Percentiles rank a stretch among this genome's conserved stretches.
These are phyloP conservation scores for Penicillium herquei DNA, from an alignment of 495 filamentous ascomycete genomes.

Conservation along the genomic window DNA sequence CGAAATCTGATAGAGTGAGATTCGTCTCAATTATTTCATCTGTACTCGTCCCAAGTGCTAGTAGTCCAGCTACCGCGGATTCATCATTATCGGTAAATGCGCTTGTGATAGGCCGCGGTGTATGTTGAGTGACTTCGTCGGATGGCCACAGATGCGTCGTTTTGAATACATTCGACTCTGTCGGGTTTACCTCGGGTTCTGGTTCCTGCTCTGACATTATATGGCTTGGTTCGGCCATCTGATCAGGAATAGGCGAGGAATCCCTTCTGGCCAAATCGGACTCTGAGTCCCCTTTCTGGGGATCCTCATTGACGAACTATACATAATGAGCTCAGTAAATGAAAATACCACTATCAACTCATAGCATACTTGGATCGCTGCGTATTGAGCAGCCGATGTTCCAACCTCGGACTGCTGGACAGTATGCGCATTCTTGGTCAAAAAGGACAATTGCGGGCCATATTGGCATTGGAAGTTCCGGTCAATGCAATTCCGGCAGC, in stretches of 20 bases:
- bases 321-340: neutral
- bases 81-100: slow-evolving; percentile 30
- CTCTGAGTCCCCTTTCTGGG: slow-evolving; percentile 1
- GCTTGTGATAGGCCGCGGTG: neutral
- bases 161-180: too few relatives aligned
- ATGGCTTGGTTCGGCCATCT: neutral
- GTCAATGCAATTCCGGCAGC: slow-evolving; percentile 41
- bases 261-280: neutral
- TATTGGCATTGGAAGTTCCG: slow-evolving; percentile 41
- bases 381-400: slow-evolving; percentile 15
- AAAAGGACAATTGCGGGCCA: slow-evolving; percentile 36
- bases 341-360: neutral
- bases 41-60: slow-evolving; percentile 30
- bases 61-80: slow-evolving; percentile 30
- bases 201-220: neutral
- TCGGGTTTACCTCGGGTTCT: neutral
- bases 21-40: slow-evolving; percentile 1
- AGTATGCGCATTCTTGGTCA: slow-evolving; percentile 40
- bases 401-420: slow-evolving; percentile 16
- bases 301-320: slow-evolving; percentile 32
- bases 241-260: neutral
- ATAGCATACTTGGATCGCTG: slow-evolving; percentile 21
- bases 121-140: neutral
- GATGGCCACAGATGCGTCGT: neutral
- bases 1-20: slow-evolving; percentile 12